Base-by-base conservation (phyloP, 2,329 filamentous ascomycete species). In the Sclerotinia trifoliorum region DNA sequence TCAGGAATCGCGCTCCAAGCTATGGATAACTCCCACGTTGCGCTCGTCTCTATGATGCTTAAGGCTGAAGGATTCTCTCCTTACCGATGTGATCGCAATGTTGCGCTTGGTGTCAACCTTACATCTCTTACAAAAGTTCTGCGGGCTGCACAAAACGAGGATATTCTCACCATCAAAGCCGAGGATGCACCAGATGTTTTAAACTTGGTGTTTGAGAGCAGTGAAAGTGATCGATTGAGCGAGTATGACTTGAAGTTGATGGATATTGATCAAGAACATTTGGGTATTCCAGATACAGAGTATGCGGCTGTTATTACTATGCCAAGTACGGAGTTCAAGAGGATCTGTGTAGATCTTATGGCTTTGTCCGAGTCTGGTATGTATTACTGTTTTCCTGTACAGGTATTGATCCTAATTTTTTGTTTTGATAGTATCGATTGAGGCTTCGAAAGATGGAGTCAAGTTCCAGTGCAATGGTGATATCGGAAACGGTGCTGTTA, bases 241-340 rank as follows among this genome's bases (percentile, higher is more conserved):
- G 96, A 99, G 85, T 99, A 99, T 80, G 95, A 99, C 81, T 91
- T 99, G 82, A 99, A 99, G 86, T 89, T 99, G 80, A 99, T 99
- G 95, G 95, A 99, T 80, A 99, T 99, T 80, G 95, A 99, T 82
- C 96, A 99, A 84, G 95, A 99, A 86, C 95, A 99, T 81, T 84
- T 99, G 81, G 95, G 95, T 71, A 99, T 99, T 76, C 95, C 95
- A 21, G 94, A 99, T 77, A 99, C 96, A n/a, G 95, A 99, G 78
- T 99, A 99, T 78, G 91, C 93, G 51, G 91, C 95, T 60, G 95
- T 91, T 24, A 92, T 99, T 73, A 84, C 86, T 66, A 93, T 99
- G 92, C 94, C 95, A 19, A 88, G 91, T 46, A 80, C 84, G 60
- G 95, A 99, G 82, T 98, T 99, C 82, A 90, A 92, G 82, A 90